These are phyloP conservation scores for Xylaria multiplex DNA, from an alignment of 2,329 filamentous ascomycete genomes.

Conservation along the genomic window DNA sequence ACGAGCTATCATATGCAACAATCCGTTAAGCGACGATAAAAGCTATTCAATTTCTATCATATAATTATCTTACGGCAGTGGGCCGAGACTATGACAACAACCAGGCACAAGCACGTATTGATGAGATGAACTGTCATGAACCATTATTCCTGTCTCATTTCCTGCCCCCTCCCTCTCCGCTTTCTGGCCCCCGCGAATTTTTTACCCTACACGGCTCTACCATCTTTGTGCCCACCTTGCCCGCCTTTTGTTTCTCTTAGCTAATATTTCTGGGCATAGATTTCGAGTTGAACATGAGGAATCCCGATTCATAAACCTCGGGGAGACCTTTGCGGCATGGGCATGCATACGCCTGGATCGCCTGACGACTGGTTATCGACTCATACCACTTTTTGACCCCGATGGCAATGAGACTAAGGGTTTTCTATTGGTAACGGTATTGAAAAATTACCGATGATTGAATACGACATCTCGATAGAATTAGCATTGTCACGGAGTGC, in stretches of 20 bases:
- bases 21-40: slow-evolving; percentile 40
- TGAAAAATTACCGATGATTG: slow-evolving; percentile 55
- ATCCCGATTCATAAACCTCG: slow-evolving; percentile 21
- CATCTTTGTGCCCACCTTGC: background rate
- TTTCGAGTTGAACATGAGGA: slow-evolving; percentile 60
- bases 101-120: slow-evolving; percentile 22
- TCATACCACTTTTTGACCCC: slow-evolving; percentile 61
- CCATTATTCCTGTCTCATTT: slow-evolving; percentile 20
- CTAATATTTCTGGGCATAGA: slow-evolving; percentile 50
- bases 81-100: slow-evolving; percentile 16
- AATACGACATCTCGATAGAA: background rate
- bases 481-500: background rate
- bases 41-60: background rate
- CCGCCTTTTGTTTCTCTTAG: background rate
- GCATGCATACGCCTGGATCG: slow-evolving; percentile 69
- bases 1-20: slow-evolving; percentile 44
- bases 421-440: slow-evolving; percentile 63
- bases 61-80: slow-evolving; percentile 8
- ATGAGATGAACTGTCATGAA: background rate
- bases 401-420: slow-evolving; percentile 57
- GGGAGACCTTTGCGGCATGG: slow-evolving; percentile 54
- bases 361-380: slow-evolving; percentile 64
- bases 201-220: slow-evolving; percentile 45
- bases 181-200: slow-evolving; percentile 9
- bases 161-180: background rate